A percentile compares a stretch with the other conserved stretches of the same genome.
phyloP scores from a whole-genome alignment of 2,329 filamentous ascomycete species.

The Ceratocystis lukuohia region DNA sequence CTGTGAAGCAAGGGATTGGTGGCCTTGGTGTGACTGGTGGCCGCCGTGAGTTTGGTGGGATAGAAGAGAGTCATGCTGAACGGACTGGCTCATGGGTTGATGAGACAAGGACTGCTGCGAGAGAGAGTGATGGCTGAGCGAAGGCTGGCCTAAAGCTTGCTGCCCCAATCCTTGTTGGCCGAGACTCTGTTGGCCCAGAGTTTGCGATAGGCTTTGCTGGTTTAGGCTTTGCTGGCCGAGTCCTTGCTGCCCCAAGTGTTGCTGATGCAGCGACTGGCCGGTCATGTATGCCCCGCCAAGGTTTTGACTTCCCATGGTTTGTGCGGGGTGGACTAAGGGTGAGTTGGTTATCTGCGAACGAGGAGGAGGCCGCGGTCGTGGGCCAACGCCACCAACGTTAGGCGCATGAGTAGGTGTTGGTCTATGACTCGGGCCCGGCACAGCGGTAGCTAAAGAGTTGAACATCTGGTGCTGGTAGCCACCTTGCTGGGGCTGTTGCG shows the following conservation, averaged over 20 bases:
- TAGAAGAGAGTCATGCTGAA: slow-evolving; percentile 32
- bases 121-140: slow-evolving; percentile 11
- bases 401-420: slow-evolving; percentile 34
- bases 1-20: slow-evolving; percentile 24
- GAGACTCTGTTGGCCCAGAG: slow-evolving; percentile 20
- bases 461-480: slow-evolving; percentile 42
- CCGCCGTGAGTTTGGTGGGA: slow-evolving; percentile 32
- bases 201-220: slow-evolving; percentile 23
- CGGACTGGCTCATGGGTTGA: slow-evolving; percentile 26
- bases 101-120: slow-evolving; percentile 16
- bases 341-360: slow-evolving; percentile 29
- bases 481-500: slow-evolving; percentile 37
- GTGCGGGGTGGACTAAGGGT: slow-evolving; percentile 21
- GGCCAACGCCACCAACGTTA: slow-evolving; percentile 34
- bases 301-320: slow-evolving; percentile 20
- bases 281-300: slow-evolving; percentile 22
- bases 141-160: slow-evolving; percentile 7
- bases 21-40: slow-evolving; percentile 22
- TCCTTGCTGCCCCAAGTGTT: slow-evolving; percentile 21
- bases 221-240: slow-evolving; percentile 24
- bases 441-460: slow-evolving; percentile 35
- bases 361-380: slow-evolving; percentile 31
- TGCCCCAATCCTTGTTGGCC: slow-evolving; percentile 21
- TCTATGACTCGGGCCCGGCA: slow-evolving; percentile 36
- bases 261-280: slow-evolving; percentile 26